Evolutionary conservation across 2,329 filamentous ascomycete species (phyloP).

Genomic region (Zalaria sp.): DNA sequence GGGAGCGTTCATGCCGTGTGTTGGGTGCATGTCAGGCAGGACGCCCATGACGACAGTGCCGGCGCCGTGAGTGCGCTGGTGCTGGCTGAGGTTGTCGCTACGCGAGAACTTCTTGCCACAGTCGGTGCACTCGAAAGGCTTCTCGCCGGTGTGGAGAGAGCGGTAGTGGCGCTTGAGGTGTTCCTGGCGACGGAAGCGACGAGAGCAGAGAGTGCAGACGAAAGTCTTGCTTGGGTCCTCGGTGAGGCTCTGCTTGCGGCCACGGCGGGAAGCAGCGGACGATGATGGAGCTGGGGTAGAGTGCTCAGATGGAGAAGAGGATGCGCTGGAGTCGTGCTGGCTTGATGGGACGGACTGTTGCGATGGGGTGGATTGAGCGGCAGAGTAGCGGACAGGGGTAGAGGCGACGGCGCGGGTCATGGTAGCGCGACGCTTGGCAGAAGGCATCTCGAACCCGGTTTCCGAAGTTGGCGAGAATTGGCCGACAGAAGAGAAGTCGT

Average conservation of each 20-base stretch:
- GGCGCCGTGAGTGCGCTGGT: conserved; percentile 82
- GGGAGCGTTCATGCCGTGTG: conserved; percentile 19
- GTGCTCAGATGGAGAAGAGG: conserved; percentile 7
- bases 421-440: conserved; percentile 1
- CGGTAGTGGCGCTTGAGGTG: conserved; percentile 98
- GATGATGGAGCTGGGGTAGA: conserved; percentile 12
- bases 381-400: conserved; percentile 28
- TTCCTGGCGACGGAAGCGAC: conserved; percentile 94
- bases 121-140: conserved; percentile 94
- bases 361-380: conserved; percentile 29
- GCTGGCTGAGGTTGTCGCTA: conserved; percentile 92
- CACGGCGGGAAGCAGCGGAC: conserved; percentile 63
- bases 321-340: conserved; percentile 23
- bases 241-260: conserved; percentile 94
- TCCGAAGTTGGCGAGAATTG: conserved; percentile 44
- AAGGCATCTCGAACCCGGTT: conserved; percentile 3
- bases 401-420: conserved; percentile 15
- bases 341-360: conserved; percentile 24
- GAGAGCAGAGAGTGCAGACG: conserved; percentile 89
- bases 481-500: conserved; percentile 47
- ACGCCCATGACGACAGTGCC: conserved; percentile 86
- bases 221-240: conserved; percentile 98
- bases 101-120: conserved; percentile 99
- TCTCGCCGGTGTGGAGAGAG: conserved; percentile 95
- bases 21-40: conserved; percentile 28